Evolutionary conservation across 208 protist genomes (phyloP).

Genomic region (Acanthamoeba rhysodes): DNA sequence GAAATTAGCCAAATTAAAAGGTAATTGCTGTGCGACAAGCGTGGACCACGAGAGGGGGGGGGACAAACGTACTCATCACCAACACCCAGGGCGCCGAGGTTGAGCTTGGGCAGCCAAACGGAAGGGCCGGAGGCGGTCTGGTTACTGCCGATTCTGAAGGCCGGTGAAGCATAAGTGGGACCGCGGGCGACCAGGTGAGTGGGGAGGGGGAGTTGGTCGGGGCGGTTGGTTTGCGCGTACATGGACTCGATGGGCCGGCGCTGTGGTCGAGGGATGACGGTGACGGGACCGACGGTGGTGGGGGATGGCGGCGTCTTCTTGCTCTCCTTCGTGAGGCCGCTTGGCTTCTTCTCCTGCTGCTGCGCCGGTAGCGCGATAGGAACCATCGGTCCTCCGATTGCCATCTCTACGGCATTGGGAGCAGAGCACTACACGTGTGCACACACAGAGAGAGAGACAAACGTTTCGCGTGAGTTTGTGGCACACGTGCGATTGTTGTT

Average conservation of each 20-base stretch:
- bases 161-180: neutral
- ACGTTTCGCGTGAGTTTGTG: neutral
- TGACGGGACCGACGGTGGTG: constrained; percentile 32
- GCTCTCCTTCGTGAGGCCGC: constrained; percentile 39
- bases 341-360: constrained; percentile 41
- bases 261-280: constrained; percentile 35
- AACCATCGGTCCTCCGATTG: constrained; percentile 60
- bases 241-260: constrained; percentile 10
- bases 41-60: neutral
- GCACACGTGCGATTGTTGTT: neutral
- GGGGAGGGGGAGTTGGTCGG: neutral
- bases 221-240: neutral
- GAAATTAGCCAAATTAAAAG: neutral
- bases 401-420: constrained; percentile 69
- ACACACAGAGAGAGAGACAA: neutral
- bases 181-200: neutral
- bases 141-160: neutral
- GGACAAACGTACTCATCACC: neutral
- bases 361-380: constrained; percentile 20
- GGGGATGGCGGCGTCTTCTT: constrained; percentile 42
- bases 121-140: neutral
- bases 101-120: constrained; percentile 67
- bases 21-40: neutral
- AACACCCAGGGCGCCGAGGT: constrained; percentile 38
- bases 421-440: neutral